phyloP scores from a whole-genome alignment of 164 flowering plant species.

The Piper longum region DNA sequence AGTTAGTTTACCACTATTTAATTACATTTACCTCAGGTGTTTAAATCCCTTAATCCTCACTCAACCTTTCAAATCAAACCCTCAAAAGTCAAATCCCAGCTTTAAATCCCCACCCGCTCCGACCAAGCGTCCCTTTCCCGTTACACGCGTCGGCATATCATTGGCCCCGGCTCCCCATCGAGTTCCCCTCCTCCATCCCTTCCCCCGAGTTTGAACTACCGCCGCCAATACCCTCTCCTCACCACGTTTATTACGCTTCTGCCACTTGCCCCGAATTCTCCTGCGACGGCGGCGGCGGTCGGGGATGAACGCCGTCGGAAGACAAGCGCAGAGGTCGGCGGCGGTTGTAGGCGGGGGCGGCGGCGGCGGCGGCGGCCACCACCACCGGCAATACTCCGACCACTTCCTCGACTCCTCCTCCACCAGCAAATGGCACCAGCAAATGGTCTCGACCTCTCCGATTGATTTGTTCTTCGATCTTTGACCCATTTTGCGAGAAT shows the following conservation, averaged over 20 bases:
- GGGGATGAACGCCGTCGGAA: conserved; percentile 48
- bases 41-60: not conserved
- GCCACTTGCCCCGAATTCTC: not conserved
- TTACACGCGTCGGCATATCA: not conserved
- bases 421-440: conserved; percentile 46
- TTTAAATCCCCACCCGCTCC: too few relatives aligned
- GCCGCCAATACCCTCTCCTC: not conserved
- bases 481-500: conserved; percentile 3
- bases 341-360: conserved; percentile 39
- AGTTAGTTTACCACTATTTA: too few relatives aligned
- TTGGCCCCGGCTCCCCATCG: not conserved
- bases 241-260: not conserved
- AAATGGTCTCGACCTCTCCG: conserved; percentile 37
- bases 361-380: conserved; percentile 42
- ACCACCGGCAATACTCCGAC: conserved; percentile 76
- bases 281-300: not conserved
- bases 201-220: conserved; percentile 1
- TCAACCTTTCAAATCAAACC: too few relatives aligned
- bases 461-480: conserved; percentile 17
- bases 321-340: conserved; percentile 59
- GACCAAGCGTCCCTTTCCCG: too few relatives aligned
- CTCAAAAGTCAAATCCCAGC: too few relatives aligned
- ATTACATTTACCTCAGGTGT: too few relatives aligned
- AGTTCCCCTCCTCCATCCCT: conserved; percentile 1
- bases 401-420: conserved; percentile 46